Conservation (phyloP, 371 early-diverging fungal species). For the Mortierella sp. region DNA sequence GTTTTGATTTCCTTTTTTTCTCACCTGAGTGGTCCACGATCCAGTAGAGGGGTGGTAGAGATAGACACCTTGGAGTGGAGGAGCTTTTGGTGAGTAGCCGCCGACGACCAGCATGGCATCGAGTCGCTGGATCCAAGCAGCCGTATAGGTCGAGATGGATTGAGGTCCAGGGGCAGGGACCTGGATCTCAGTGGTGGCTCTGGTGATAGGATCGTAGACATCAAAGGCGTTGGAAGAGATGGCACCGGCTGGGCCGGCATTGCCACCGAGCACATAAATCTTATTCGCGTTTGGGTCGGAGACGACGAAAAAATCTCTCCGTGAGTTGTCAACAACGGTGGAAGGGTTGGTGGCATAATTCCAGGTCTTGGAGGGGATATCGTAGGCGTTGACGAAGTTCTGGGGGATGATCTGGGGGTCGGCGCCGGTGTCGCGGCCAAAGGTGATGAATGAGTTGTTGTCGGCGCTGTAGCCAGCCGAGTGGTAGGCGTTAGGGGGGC, state of each 20-base stretch:
- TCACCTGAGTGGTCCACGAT: constrained; percentile 42
- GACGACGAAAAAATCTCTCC: constrained; percentile 41
- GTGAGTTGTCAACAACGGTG: constrained; percentile 16
- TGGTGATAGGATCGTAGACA: constrained; percentile 13
- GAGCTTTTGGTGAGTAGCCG: background rate
- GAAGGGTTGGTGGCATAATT: constrained; percentile 13
- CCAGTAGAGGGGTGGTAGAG: constrained; percentile 24
- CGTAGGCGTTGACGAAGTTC: constrained; percentile 28
- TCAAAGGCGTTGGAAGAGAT: constrained; percentile 23
- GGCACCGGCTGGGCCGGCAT: constrained; percentile 14
- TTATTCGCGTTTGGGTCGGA: constrained; percentile 28
- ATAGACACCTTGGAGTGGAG: constrained; percentile 1
- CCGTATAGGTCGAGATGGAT: constrained; percentile 22
- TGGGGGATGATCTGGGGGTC: constrained; percentile 13
- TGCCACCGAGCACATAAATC: constrained; percentile 36
- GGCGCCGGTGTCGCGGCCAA: constrained; percentile 45
- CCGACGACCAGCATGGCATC: constrained; percentile 41
- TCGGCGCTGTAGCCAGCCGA: constrained; percentile 35
- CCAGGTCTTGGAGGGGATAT: constrained; percentile 27
- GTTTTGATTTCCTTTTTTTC: too few species aligned
- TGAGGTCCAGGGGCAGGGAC: constrained; percentile 28
- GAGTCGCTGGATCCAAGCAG: constrained; percentile 27
- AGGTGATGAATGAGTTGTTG: constrained; percentile 38
- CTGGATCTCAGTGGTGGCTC: constrained; percentile 13
- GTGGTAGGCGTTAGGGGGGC: constrained; percentile 39